A percentile compares a stretch with the other conserved stretches of the same genome.
Conservation (phyloP, 768 basidiomycete species). For the Hebeloma cylindrosporum region DNA sequence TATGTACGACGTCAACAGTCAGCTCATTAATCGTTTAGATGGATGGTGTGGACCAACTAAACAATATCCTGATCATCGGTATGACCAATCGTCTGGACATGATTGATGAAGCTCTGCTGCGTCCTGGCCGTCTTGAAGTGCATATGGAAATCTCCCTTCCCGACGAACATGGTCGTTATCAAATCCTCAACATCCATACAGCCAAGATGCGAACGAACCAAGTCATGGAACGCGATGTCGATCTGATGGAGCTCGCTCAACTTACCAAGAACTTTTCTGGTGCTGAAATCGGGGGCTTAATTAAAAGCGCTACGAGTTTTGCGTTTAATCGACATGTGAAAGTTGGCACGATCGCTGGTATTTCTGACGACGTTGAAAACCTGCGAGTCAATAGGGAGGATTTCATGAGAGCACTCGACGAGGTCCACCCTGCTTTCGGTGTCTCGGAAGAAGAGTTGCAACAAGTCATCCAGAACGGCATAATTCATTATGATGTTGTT, state of each 20-base stretch:
- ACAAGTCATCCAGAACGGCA: conserved; percentile 93
- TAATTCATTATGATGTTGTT: conserved; percentile 78
- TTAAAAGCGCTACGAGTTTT: conserved; percentile 98
- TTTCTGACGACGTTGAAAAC: conserved; percentile 94
- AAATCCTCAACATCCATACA: conserved; percentile 96
- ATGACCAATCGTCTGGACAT: conserved; percentile 99
- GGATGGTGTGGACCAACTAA: conserved; percentile 98
- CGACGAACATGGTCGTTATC: conserved; percentile 86
- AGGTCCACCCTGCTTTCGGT: conserved; percentile 96
- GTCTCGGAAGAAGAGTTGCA: conserved; percentile 95
- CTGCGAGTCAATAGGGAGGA: conserved; percentile 83
- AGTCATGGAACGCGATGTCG: conserved; percentile 86
- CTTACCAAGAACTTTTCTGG: conserved; percentile 97
- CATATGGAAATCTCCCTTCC: conserved; percentile 99
- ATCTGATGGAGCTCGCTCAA: conserved; percentile 76
- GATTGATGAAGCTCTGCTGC: conserved; percentile 97
- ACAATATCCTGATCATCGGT: conserved; percentile 98
- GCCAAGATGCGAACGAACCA: conserved; percentile 89
- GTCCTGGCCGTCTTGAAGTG: conserved; percentile 97
- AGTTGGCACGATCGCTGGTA: conserved; percentile 95
- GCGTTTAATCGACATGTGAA: conserved; percentile 98
- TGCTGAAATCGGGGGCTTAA: conserved; percentile 92
- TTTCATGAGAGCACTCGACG: conserved; percentile 88
- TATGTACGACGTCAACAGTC: neutral
- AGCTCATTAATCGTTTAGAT: conserved; percentile 54